Evolutionary conservation across 805 yeast species (phyloP).

Genomic region (Candida tibetensis): DNA sequence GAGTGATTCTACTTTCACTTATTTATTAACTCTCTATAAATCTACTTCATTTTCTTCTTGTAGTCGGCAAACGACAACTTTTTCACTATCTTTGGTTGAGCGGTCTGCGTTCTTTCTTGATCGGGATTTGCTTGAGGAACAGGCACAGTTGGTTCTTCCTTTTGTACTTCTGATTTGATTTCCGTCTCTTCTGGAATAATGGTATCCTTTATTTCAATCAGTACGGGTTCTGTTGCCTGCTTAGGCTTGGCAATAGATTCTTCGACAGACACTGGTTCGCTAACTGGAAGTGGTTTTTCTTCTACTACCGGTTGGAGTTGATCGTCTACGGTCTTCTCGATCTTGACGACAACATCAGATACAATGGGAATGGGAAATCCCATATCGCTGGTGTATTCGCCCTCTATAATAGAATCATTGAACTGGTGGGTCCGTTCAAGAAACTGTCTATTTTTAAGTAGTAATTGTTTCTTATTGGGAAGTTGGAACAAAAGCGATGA

Average conservation of each 20-base stretch:
- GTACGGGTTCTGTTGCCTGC: too few species aligned
- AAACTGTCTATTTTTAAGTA: conserved; percentile 17
- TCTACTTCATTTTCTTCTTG: conserved; percentile 51
- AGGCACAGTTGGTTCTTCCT: conserved; percentile 1
- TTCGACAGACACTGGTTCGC: too few species aligned
- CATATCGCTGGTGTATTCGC: not conserved
- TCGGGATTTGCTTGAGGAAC: not conserved
- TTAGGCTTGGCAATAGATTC: too few species aligned
- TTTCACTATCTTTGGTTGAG: conserved; percentile 31
- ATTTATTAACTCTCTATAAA: not conserved
- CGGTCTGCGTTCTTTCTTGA: not conserved
- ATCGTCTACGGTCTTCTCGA: conserved; percentile 19
- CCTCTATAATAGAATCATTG: not conserved
- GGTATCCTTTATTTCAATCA: not conserved
- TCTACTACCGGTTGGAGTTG: conserved; percentile 9
- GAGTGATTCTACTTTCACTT: too few species aligned
- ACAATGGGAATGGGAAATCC: conserved; percentile 21
- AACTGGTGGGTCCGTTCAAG: conserved; percentile 7
- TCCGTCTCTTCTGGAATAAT: not conserved
- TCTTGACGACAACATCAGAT: conserved; percentile 23
- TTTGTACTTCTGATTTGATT: not conserved
- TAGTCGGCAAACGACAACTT: conserved; percentile 76
- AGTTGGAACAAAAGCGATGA: conserved; percentile 15
- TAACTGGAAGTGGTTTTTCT: conserved; percentile 1
- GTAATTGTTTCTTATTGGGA: conserved; percentile 25